A percentile compares a stretch with the other conserved stretches of the same genome.
Conservation (phyloP, 2,329 filamentous ascomycete genomes). For the Neofusicoccum ribis region DNA sequence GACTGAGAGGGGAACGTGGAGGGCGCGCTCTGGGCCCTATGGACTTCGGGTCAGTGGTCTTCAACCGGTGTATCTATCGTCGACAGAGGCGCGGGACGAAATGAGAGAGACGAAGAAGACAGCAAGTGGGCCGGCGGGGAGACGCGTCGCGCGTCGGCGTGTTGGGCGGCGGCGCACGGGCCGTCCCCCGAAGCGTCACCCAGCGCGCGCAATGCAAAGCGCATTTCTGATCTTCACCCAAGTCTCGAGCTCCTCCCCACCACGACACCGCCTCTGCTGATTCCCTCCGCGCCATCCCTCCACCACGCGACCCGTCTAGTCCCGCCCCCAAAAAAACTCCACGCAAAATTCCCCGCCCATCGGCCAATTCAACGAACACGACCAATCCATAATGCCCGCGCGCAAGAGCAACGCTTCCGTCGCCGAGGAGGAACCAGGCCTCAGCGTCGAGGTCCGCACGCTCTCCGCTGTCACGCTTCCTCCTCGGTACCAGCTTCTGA, state of each 20-base stretch:
- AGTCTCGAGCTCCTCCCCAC: constrained; percentile 7
- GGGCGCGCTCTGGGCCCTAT: neutral
- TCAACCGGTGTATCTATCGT: too few relatives aligned
- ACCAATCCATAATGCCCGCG: constrained; percentile 43
- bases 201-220: neutral
- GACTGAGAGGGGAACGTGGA: neutral
- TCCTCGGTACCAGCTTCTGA: constrained; percentile 19
- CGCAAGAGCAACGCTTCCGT: constrained; percentile 49
- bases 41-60: too few relatives aligned
- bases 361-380: neutral
- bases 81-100: too few relatives aligned
- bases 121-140: neutral
- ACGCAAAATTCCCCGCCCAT: neutral
- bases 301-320: neutral
- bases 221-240: constrained; percentile 11
- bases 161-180: neutral
- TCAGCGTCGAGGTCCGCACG: constrained; percentile 46
- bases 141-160: constrained; percentile 11
- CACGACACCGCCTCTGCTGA: constrained; percentile 9
- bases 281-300: neutral
- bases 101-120: neutral
- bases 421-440: constrained; percentile 39
- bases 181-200: neutral
- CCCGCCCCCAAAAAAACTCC: neutral
- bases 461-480: neutral